Evolutionary conservation across 768 basidiomycete genomes (phyloP).

Genomic region (Calvatia gigantea): DNA sequence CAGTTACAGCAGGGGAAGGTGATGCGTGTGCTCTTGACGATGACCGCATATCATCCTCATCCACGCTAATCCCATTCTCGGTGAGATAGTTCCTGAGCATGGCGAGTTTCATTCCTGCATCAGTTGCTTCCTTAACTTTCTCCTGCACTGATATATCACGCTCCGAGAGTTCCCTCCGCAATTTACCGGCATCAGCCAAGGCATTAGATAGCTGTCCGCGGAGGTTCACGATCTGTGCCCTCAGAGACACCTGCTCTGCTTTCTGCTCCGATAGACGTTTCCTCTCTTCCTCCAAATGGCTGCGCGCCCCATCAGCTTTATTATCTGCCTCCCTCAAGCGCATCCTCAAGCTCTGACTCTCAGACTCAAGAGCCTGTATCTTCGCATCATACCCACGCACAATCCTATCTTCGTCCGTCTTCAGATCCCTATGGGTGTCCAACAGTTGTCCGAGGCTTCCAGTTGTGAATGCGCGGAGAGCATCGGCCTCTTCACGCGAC

Average conservation of each 20-base stretch:
- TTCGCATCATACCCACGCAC: constrained; percentile 79
- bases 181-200: constrained; percentile 60
- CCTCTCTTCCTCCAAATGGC: constrained; percentile 64
- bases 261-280: constrained; percentile 62
- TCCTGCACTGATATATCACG: constrained; percentile 66
- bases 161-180: constrained; percentile 65
- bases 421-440: constrained; percentile 83
- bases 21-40: constrained; percentile 35
- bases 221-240: constrained; percentile 71
- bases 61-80: constrained; percentile 80
- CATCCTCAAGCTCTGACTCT: constrained; percentile 69
- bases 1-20: constrained; percentile 47
- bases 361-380: constrained; percentile 73
- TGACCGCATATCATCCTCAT: constrained; percentile 63
- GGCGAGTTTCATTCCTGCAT: constrained; percentile 67
- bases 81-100: constrained; percentile 84
- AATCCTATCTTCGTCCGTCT: constrained; percentile 77
- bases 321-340: constrained; percentile 78
- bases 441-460: constrained; percentile 82
- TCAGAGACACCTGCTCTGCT: constrained; percentile 57
- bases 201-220: constrained; percentile 70
- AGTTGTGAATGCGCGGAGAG: constrained; percentile 82
- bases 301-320: constrained; percentile 66
- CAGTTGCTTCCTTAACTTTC: constrained; percentile 60
- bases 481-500: constrained; percentile 91